Base-by-base conservation (phyloP, 2,329 filamentous ascomycete genomes). In the Ophiostoma triangulosporum region DNA sequence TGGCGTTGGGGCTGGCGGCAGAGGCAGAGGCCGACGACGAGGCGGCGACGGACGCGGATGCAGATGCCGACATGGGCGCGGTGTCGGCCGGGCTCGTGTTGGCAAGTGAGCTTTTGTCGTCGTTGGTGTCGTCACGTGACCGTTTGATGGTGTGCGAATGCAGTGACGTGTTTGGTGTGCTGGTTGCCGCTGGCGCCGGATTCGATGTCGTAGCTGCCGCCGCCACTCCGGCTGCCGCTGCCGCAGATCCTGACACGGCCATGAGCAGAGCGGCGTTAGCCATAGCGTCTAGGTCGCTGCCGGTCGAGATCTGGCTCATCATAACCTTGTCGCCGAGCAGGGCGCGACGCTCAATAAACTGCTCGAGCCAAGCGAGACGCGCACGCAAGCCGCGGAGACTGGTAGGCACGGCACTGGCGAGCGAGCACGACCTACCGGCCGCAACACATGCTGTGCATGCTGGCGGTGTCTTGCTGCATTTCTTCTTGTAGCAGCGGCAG, bases 381-480 rank as follows among this genome's bases (percentile, higher is more conserved):
- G 66, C 64, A 9, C 65, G 64, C 51, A 73, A 57, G 53, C 68
- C 64, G n/a, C 66, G 66, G 29, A 62, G 27, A 31, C 62, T 61
- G 7, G 60, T 61, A 9, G 61, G 57, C 9, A 61, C 61, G 26
- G 62, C 62, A 8, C 61, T 63, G 22, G 60, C 65, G 53, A 62
- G 67, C 46, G 63, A 70, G 59, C 70, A 73, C 29, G 63, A 62
- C 40, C 68, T 64, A 26, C 68, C 69, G 5, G 69, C 67, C 29
- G 61, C 64, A 49, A 64, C 63, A 56, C 70, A 73, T 1, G 70
- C 62, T 3, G 64, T 62, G 59, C 70, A 73, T 15, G 63, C 62
- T n/a, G 66, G 70, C 56, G 67, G 66, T 1, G 69, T 72, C 36
- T 68, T 64, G 45, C 67, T 71, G 59, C 70, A 73, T 56, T 68